phyloP scores from a whole-genome alignment of 148 eudicot genomes.

The Salicornia ramosissima region DNA sequence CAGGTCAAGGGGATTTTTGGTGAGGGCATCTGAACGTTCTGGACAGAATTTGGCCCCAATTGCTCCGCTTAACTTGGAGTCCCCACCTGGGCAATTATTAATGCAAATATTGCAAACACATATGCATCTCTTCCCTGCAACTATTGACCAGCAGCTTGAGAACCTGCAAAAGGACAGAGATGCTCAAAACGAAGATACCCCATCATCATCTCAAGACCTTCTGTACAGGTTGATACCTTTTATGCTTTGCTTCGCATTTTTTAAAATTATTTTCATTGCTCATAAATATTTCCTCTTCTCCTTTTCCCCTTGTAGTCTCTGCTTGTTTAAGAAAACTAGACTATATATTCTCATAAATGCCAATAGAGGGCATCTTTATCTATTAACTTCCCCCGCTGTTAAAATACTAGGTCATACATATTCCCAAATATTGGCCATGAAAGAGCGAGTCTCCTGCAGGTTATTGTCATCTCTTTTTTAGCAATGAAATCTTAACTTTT shows the following conservation, averaged over 20 bases:
- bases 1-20: constrained; percentile 44
- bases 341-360: neutral
- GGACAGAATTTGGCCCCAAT: constrained; percentile 49
- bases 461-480: no score
- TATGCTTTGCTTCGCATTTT: no score
- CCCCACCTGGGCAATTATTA: constrained; percentile 81
- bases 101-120: constrained; percentile 76
- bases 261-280: no score
- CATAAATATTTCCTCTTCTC: neutral
- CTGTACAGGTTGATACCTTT: constrained; percentile 50
- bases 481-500: no score
- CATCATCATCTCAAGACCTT: constrained; percentile 49
- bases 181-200: constrained; percentile 40
- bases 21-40: constrained; percentile 56
- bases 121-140: constrained; percentile 80
- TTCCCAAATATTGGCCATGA: no score
- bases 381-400: neutral
- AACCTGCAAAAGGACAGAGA: constrained; percentile 69
- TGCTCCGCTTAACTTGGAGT: constrained; percentile 78
- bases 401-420: no score
- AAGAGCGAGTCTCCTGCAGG: no score
- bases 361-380: neutral
- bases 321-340: neutral
- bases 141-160: constrained; percentile 96
- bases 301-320: neutral